A percentile compares a stretch with the other conserved stretches of the same genome.
These are phyloP conservation scores for Hypoxylon sp. DNA, from an alignment of 2,329 filamentous ascomycete species.

Conservation along the genomic window DNA sequence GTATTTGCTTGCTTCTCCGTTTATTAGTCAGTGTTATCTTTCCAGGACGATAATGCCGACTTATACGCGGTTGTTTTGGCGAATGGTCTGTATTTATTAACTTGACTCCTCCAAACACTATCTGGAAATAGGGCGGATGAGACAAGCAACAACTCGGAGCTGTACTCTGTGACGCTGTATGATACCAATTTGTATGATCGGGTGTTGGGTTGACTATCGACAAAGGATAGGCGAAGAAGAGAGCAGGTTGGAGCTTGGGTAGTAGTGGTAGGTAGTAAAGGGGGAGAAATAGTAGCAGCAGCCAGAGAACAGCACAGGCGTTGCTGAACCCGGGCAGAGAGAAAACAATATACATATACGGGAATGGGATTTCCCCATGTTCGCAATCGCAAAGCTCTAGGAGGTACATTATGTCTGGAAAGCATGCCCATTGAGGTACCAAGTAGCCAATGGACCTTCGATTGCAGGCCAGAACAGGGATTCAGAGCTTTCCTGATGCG, in stretches of 20 bases:
- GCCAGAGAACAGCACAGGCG: constrained; percentile 7
- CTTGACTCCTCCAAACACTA: constrained; percentile 7
- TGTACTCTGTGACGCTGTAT: not conserved
- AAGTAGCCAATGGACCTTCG: constrained; percentile 25
- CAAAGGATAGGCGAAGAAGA: constrained; percentile 13
- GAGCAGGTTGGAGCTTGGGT: not conserved
- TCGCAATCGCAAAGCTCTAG: constrained; percentile 38
- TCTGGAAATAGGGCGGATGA: constrained; percentile 10
- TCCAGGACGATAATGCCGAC: constrained; percentile 18
- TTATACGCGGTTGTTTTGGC: constrained; percentile 12
- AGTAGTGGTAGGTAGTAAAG: not conserved
- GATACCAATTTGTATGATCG: constrained; percentile 8
- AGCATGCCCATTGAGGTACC: constrained; percentile 35
- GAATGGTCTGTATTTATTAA: not conserved
- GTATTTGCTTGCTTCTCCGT: constrained; percentile 18
- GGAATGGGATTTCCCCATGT: constrained; percentile 31
- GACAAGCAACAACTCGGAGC: constrained; percentile 11
- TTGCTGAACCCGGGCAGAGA: constrained; percentile 29
- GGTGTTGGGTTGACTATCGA: not conserved
- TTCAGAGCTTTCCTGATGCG: constrained; percentile 48
- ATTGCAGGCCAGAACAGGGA: constrained; percentile 43
- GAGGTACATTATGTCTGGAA: constrained; percentile 29
- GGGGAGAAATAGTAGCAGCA: constrained; percentile 10
- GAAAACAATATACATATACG: constrained; percentile 40
- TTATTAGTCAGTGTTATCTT: constrained; percentile 9